Conservation (phyloP, 495 filamentous ascomycete species). For the Tuber microsphaerosporum region DNA sequence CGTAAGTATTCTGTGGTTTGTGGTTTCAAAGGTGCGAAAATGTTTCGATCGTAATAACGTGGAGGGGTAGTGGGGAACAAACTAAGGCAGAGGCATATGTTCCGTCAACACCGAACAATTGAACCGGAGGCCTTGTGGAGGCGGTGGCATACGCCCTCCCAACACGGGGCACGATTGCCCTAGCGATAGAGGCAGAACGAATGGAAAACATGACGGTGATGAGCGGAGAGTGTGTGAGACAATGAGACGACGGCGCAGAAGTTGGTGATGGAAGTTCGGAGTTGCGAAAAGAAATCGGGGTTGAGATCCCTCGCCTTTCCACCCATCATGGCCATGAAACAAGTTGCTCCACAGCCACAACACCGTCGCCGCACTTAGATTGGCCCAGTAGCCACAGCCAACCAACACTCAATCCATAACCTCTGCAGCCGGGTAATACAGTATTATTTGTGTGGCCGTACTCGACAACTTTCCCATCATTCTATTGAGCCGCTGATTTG, state of each 20-base stretch:
- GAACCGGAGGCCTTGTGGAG: constrained; percentile 73
- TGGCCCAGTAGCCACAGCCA: not conserved
- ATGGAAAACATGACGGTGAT: constrained; percentile 35
- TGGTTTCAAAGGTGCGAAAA: not conserved
- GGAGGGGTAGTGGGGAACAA: constrained; percentile 44
- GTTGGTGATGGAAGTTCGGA: not conserved
- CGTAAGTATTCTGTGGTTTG: not conserved
- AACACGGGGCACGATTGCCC: constrained; percentile 46
- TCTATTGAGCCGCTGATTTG: not conserved
- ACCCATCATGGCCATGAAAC: not conserved
- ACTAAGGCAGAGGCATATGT: constrained; percentile 98
- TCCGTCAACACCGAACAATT: constrained; percentile 90
- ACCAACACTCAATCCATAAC: not conserved
- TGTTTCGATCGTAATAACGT: not conserved
- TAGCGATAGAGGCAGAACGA: constrained; percentile 41
- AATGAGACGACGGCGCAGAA: constrained; percentile 8
- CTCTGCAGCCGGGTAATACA: constrained; percentile 24
- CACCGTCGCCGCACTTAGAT: not conserved
- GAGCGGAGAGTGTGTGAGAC: constrained; percentile 20
- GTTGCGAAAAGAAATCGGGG: constrained; percentile 3
- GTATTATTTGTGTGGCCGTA: constrained; percentile 13
- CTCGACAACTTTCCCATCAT: constrained; percentile 27
- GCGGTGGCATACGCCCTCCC: constrained; percentile 69
- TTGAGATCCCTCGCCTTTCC: not conserved
- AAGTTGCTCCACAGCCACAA: not conserved